A percentile compares a stretch with the other conserved stretches of the same genome.
These are phyloP conservation scores for Ilex paraguariensis DNA, from an alignment of 305 asterid genomes.

Conservation along the genomic window DNA sequence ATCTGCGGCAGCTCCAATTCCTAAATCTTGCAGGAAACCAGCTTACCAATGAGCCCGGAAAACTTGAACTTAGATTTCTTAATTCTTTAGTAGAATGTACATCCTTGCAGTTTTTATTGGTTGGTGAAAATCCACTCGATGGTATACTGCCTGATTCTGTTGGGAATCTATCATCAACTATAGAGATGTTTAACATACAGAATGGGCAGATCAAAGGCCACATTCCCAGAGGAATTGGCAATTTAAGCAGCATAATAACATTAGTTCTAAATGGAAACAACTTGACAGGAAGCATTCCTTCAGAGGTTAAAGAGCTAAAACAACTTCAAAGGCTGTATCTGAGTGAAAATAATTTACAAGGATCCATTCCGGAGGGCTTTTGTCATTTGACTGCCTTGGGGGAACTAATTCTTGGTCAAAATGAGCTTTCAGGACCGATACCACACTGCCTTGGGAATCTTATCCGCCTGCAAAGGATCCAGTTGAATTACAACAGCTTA, in stretches of 20 bases:
- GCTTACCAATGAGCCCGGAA: constrained; percentile 21
- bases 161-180: constrained; percentile 26
- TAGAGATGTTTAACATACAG: constrained; percentile 20
- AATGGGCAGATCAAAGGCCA: constrained; percentile 21
- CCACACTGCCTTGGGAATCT: constrained; percentile 32
- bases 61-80: constrained; percentile 22
- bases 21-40: constrained; percentile 26
- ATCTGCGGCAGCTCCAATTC: constrained; percentile 24
- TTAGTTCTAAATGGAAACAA: constrained; percentile 16
- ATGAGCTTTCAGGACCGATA: constrained; percentile 22
- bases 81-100: constrained; percentile 29
- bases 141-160: constrained; percentile 30
- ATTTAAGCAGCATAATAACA: constrained; percentile 24
- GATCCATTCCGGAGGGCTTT: constrained; percentile 21
- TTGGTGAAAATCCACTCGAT: constrained; percentile 18
- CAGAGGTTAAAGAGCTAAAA: constrained; percentile 17
- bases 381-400: constrained; percentile 21
- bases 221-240: constrained; percentile 32
- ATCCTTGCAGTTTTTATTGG: constrained; percentile 21
- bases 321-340: constrained; percentile 23
- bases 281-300: constrained; percentile 20
- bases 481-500: constrained; percentile 22
- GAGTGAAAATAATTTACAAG: constrained; percentile 21
- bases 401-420: constrained; percentile 16
- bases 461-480: constrained; percentile 13